Base-by-base conservation (phyloP, 768 basidiomycete genomes). In the Hygrophorus pudorinus region DNA sequence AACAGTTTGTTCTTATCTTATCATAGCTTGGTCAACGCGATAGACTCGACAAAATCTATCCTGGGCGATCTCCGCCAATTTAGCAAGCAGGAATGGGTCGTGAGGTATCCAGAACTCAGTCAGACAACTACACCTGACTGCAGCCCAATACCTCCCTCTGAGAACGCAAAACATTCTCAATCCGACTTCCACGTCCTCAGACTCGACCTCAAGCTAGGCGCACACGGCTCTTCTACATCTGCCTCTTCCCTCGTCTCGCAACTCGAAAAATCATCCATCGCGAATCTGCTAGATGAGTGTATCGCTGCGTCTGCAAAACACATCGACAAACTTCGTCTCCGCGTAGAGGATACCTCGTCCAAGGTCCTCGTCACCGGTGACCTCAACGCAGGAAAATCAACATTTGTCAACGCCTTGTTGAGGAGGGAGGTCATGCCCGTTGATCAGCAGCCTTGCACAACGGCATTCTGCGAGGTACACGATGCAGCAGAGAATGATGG, bases 341-440 rank as follows among this genome's bases (percentile, higher is more conserved):
- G 96, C 32, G 81, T 98, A 11, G 72, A 85, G 59, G 93, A 97
- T 61, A 90, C 81, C 5, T 85, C 89, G 1, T 94, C 91, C 56
- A 90, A 96, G 61, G 91, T 99, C 40, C 79, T 99, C 51, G 91
- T 99, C 47, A 98, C 96, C 17, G 96, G 96, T 48, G 96, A 99
- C 60, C 73, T 99, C 47, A 99, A 99, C 60, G 86, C 96, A 29
- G 96, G 96, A 55, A 99, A 99, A 65, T 96, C 92, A 14, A 98
- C 96, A 0, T 88, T 99, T 59, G 90, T 99, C 59, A 99, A 99
- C 57, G 89, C 94, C 4, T 70, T 99, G 28, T 78, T 99, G 4
- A 73, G 91, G 37, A 75, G 91, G 5, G 79, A 88, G 56, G 80
- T 96, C 35, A 89, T 99, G 85, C 92, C 96, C 6, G 82, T 93